Base-by-base conservation (phyloP, 2,329 filamentous ascomycete genomes). In the Escovopsis sp. region DNA sequence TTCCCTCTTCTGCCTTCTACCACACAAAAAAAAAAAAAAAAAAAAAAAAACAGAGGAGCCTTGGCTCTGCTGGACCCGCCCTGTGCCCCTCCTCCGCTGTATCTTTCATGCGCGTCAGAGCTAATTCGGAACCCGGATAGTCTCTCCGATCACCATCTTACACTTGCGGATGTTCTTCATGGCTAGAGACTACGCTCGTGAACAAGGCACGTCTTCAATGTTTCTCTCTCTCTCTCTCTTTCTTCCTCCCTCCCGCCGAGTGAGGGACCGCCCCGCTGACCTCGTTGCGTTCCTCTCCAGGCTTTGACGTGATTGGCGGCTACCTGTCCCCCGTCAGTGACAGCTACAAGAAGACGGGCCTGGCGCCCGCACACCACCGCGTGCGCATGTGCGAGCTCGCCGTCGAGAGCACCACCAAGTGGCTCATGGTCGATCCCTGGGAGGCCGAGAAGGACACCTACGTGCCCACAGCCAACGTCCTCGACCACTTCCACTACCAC, bases 401-500 rank as follows among this genome's bases (percentile, higher is more conserved):
- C 7, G 80, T 86, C 23, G 74, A 79, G 51, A 72, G 82, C 51
- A 80, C 83, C 40, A 77, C 77, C 52, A 87, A 83, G 41, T 61
- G 58, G 80, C 69, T 93, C 46, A 86, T 86, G 77, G 84, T 91
- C 38, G 86, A 94, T 58, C 78, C 83, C 0, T 93, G 84, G 81
- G 88, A 94, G 68, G 83, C 85, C 33, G 82, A 53, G 79, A 93
- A 63, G 75, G 80, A 55, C 73, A 83, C 50, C 6, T 96, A 94
- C 58, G 80, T 86, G 48, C 86, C 87, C 12, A 96, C 89, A 1
- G 89, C 88, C 34, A 75, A 82, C 52, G 88, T 94, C 35, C 69
- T 95, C 39, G 86, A 94, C 56, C 89, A 95, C 62, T 91, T 95
- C 53, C 80, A 93, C 51, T 67, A 89, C 56, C 86, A 95, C 59